Percentiles rank a stretch among this genome's conserved stretches.
phyloP scores from a whole-genome alignment of 208 protist species.

The Crithidia expoeki region DNA sequence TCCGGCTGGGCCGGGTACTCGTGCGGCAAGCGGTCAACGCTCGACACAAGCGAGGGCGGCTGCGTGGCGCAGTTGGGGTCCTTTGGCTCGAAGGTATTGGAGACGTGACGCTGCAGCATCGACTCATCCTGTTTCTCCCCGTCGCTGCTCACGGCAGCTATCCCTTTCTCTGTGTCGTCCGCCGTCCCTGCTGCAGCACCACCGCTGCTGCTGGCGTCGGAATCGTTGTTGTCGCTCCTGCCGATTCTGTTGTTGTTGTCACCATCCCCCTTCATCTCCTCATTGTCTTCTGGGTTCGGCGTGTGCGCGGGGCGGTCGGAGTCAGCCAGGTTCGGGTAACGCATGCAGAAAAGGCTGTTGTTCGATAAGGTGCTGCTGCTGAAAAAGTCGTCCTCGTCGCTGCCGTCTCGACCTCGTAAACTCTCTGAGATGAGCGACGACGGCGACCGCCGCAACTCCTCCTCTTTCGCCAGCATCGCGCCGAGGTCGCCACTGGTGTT shows the following conservation, averaged over 20 bases:
- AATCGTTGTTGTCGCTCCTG: not conserved
- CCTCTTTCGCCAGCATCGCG: conserved; percentile 60
- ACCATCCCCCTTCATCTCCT: not conserved
- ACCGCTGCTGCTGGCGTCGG: not conserved
- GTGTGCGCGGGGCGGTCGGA: not conserved
- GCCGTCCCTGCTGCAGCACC: not conserved
- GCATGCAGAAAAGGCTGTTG: conserved; percentile 28
- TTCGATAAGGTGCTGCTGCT: conserved; percentile 21
- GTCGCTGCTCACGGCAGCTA: not conserved
- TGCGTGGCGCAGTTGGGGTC: conserved; percentile 22
- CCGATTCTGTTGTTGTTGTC: not conserved
- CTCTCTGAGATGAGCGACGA: conserved; percentile 26
- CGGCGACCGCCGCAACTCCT: conserved; percentile 41
- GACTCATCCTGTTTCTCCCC: not conserved
- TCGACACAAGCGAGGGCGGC: conserved; percentile 30
- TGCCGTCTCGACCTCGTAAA: not conserved
- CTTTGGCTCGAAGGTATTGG: conserved; percentile 23
- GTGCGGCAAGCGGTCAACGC: conserved; percentile 17
- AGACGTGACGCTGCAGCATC: conserved; percentile 8
- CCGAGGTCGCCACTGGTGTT: conserved; percentile 77
- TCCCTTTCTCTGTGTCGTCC: not conserved
- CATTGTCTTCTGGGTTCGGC: not conserved
- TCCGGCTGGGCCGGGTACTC: conserved; percentile 12
- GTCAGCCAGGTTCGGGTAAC: not conserved
- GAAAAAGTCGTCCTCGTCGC: conserved; percentile 24